phyloP scores from a whole-genome alignment of 257 asterid species.

The Scutellaria galericulata region DNA sequence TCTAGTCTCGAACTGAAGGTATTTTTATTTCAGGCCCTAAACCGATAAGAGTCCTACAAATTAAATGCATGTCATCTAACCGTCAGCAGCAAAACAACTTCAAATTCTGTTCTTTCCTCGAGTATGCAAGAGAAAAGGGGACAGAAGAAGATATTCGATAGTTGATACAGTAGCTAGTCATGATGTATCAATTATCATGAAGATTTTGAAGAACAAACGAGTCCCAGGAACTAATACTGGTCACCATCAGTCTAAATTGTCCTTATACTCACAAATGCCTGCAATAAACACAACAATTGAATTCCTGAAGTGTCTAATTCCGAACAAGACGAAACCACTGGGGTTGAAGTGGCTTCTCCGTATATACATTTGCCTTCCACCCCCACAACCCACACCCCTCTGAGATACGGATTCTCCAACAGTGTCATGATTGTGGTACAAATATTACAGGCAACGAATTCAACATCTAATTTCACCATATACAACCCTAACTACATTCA shows the following conservation, averaged over 20 bases:
- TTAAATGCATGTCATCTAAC: conserved; percentile 1
- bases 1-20: too few relatives aligned
- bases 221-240: background rate
- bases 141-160: background rate
- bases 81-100: background rate
- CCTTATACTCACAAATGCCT: conserved; percentile 8
- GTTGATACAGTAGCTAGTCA: background rate
- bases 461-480: background rate
- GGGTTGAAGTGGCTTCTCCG: conserved; percentile 13
- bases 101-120: background rate
- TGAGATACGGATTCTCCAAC: conserved; percentile 9
- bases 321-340: background rate
- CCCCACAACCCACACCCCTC: background rate
- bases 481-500: conserved; percentile 8
- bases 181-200: conserved; percentile 13
- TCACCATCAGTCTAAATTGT: conserved; percentile 11
- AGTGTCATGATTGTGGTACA: conserved; percentile 1
- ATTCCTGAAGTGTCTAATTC: conserved; percentile 7
- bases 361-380: conserved; percentile 22
- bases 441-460: background rate
- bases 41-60: too few relatives aligned
- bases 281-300: conserved; percentile 8
- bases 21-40: too few relatives aligned
- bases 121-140: background rate
- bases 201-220: background rate